A percentile compares a stretch with the other conserved stretches of the same genome.
phyloP scores from a whole-genome alignment of 805 yeast genomes.

The Cyberlindnera xishuangbannaensis region DNA sequence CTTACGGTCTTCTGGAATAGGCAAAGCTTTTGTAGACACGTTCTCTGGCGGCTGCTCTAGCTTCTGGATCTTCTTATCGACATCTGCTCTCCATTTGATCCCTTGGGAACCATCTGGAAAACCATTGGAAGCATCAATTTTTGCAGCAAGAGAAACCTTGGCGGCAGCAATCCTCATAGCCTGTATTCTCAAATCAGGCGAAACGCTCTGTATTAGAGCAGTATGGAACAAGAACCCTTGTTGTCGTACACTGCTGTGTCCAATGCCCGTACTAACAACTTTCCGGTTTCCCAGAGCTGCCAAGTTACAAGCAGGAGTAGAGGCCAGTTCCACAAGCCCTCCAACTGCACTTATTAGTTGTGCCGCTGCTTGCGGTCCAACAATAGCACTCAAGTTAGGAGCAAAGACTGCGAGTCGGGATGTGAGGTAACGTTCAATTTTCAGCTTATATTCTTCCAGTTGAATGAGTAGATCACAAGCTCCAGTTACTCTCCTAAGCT shows the following conservation, averaged over 20 bases:
- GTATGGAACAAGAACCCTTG: slow-evolving; percentile 65
- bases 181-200: slow-evolving; percentile 54
- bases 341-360: slow-evolving; percentile 66
- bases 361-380: slow-evolving; percentile 70
- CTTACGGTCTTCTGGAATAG: slow-evolving; percentile 61
- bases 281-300: slow-evolving; percentile 66
- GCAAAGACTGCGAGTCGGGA: slow-evolving; percentile 54
- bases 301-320: slow-evolving; percentile 77
- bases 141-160: slow-evolving; percentile 73
- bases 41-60: slow-evolving; percentile 73
- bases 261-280: slow-evolving; percentile 33
- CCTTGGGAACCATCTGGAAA: slow-evolving; percentile 51
- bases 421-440: slow-evolving; percentile 50
- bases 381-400: slow-evolving; percentile 70
- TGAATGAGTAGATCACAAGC: slow-evolving; percentile 44
- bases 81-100: slow-evolving; percentile 49
- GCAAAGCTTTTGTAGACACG: slow-evolving; percentile 55
- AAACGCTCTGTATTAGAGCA: slow-evolving; percentile 52
- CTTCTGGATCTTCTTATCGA: slow-evolving; percentile 60
- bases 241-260: slow-evolving; percentile 45
- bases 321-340: slow-evolving; percentile 58
- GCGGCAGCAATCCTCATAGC: slow-evolving; percentile 77
- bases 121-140: slow-evolving; percentile 58
- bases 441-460: slow-evolving; percentile 36
- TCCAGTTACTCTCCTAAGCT: slow-evolving; percentile 32